These are phyloP conservation scores for Leishmania martiniquensis DNA, from an alignment of 208 protist genomes.

Conservation along the genomic window DNA sequence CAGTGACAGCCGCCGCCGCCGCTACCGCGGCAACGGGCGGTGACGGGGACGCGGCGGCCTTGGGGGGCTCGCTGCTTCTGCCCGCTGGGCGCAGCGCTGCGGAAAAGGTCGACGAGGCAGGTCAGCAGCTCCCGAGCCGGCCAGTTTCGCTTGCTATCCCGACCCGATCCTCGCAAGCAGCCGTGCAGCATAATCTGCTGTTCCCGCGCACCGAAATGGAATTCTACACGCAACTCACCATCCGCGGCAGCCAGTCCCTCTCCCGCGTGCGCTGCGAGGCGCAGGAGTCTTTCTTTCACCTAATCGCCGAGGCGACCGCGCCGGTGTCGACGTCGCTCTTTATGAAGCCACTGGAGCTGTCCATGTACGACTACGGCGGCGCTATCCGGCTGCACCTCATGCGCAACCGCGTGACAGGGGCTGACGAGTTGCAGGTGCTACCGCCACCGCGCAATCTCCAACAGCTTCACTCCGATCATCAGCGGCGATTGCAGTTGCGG, in stretches of 20 bases:
- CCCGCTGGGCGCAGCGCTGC: neutral
- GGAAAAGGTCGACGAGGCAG: neutral
- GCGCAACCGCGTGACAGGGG: constrained; percentile 18
- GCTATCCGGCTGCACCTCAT: constrained; percentile 39
- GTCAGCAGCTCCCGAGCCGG: neutral
- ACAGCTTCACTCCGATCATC: constrained; percentile 31
- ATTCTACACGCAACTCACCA: constrained; percentile 29
- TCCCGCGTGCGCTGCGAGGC: constrained; percentile 31
- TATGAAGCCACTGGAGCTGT: constrained; percentile 43
- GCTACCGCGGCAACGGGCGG: constrained; percentile 1
- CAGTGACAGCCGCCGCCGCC: constrained; percentile 15
- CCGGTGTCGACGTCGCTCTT: constrained; percentile 47
- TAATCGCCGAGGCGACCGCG: constrained; percentile 39
- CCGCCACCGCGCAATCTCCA: constrained; percentile 39
- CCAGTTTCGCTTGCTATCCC: constrained; percentile 9
- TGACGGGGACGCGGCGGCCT: neutral
- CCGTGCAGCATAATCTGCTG: constrained; percentile 17
- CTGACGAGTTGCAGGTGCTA: constrained; percentile 38
- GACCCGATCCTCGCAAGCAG: constrained; percentile 24
- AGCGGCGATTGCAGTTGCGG: constrained; percentile 28
- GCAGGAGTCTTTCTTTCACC: constrained; percentile 37
- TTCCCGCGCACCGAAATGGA: constrained; percentile 32
- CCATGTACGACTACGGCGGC: constrained; percentile 56
- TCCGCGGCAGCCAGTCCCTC: constrained; percentile 41
- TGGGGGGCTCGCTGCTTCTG: neutral